phyloP scores from a whole-genome alignment of 2,329 filamentous ascomycete species.

The Corynespora cassiicola region DNA sequence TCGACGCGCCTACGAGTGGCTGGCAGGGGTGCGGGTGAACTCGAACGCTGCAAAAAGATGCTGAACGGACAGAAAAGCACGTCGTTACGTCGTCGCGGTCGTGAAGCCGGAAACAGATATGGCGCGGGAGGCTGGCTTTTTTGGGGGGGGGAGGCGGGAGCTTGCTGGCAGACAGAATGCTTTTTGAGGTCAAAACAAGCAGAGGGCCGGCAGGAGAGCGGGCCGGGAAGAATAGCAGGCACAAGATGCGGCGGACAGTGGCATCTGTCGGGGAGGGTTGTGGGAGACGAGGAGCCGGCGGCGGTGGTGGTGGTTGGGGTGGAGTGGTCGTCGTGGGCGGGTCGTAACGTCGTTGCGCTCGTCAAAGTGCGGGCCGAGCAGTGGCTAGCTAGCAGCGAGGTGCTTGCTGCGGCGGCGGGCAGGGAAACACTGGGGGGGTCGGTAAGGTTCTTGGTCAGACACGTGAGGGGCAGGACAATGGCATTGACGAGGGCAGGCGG shows the following conservation, averaged over 20 bases:
- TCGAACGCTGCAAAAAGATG: conserved; percentile 49
- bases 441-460: conserved; percentile 26
- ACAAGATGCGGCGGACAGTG: conserved; percentile 13
- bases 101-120: conserved; percentile 34
- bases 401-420: conserved; percentile 30
- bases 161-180: too few species aligned
- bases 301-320: conserved; percentile 1
- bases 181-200: conserved; percentile 41
- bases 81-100: conserved; percentile 50
- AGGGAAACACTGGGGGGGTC: conserved; percentile 35
- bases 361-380: conserved; percentile 37
- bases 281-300: conserved; percentile 11
- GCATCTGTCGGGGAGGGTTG: conserved; percentile 28
- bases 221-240: conserved; percentile 34
- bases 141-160: too few species aligned
- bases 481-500: conserved; percentile 16
- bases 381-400: conserved; percentile 31
- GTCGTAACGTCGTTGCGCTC: conserved; percentile 42
- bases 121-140: conserved; percentile 17
- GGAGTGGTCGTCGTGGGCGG: conserved; percentile 24
- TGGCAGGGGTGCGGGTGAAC: conserved; percentile 23
- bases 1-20: conserved; percentile 17
- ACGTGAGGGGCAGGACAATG: conserved; percentile 9
- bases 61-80: conserved; percentile 44
- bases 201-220: conserved; percentile 34